A percentile compares a stretch with the other conserved stretches of the same genome.
phyloP scores from a whole-genome alignment of 139 green algal species.

The Haematococcus lacustris region DNA sequence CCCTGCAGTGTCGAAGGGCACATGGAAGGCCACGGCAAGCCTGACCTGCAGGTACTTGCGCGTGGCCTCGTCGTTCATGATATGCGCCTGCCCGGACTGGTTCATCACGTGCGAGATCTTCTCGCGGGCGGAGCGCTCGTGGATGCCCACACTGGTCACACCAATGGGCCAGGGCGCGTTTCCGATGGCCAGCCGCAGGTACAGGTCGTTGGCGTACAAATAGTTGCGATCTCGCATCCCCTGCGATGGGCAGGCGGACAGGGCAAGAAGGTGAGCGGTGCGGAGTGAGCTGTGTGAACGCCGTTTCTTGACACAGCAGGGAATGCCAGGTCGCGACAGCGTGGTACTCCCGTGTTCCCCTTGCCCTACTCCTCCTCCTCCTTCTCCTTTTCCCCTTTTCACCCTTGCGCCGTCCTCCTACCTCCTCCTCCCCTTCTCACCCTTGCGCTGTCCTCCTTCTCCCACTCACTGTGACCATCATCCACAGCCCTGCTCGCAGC shows the following conservation, averaged over 20 bases:
- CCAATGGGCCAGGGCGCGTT: constrained; percentile 97
- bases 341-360: too few relatives aligned
- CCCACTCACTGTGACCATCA: constrained; percentile 54
- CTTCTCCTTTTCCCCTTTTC: too few relatives aligned
- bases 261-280: too few relatives aligned
- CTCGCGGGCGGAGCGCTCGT: constrained; percentile 91
- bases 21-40: too few relatives aligned
- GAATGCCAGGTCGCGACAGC: too few relatives aligned
- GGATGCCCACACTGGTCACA: constrained; percentile 66
- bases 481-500: constrained; percentile 55
- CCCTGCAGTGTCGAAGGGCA: too few relatives aligned
- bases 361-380: too few relatives aligned
- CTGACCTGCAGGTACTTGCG: constrained; percentile 75
- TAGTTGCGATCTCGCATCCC: constrained; percentile 87
- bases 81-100: constrained; percentile 77
- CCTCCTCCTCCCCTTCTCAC: too few relatives aligned
- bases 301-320: too few relatives aligned
- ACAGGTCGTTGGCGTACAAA: constrained; percentile 88
- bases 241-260: background rate
- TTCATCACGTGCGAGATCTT: constrained; percentile 85
- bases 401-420: too few relatives aligned
- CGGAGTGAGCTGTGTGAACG: too few relatives aligned
- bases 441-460: too few relatives aligned
- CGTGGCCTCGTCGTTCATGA: constrained; percentile 99
- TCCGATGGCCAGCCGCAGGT: constrained; percentile 90